Evolutionary conservation across 176 grass and related monocot genomes (phyloP).

Genomic region (Echinochloa phyllopogon): DNA sequence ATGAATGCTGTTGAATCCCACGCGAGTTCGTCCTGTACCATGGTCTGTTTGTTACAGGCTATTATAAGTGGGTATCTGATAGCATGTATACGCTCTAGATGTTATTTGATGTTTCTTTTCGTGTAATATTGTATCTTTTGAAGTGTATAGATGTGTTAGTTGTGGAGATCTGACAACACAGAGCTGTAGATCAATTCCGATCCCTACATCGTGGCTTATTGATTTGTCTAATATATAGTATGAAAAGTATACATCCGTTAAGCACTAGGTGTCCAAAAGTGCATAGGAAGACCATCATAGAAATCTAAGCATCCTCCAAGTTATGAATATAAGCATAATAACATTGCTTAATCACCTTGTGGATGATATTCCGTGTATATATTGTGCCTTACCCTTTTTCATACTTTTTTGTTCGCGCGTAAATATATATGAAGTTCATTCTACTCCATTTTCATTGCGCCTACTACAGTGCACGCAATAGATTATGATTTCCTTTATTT

Average conservation of each 20-base stretch:
- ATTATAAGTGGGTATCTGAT: neutral
- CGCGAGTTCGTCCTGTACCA: neutral
- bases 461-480: neutral
- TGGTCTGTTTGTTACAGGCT: neutral
- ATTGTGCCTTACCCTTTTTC: neutral
- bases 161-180: slow-evolving; percentile 4
- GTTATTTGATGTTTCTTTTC: neutral
- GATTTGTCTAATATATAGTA: neutral
- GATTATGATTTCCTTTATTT: slow-evolving; percentile 27
- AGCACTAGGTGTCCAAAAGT: neutral
- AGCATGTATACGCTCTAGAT: slow-evolving; percentile 17
- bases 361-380: neutral
- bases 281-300: neutral
- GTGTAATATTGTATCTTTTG: slow-evolving; percentile 16
- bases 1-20: neutral
- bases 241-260: neutral
- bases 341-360: neutral
- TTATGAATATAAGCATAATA: slow-evolving; percentile 17
- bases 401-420: neutral
- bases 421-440: neutral
- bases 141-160: neutral
- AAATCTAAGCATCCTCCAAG: neutral
- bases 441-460: neutral
- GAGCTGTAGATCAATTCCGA: neutral
- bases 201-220: neutral